phyloP scores from a whole-genome alignment of 2,329 filamentous ascomycete genomes.

The Arthroderma sp. region DNA sequence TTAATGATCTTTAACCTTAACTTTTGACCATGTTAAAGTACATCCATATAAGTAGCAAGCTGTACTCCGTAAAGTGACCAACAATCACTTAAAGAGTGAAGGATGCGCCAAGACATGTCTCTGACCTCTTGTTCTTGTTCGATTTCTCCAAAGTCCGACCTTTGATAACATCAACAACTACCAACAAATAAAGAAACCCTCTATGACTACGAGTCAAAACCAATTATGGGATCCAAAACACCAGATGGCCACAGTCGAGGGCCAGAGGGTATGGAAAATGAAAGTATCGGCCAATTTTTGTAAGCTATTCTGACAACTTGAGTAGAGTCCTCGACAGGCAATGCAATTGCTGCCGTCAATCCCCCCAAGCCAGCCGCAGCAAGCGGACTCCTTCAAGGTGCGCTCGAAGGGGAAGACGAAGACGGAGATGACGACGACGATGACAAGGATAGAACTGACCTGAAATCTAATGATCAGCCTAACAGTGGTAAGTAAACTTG shows the following conservation, averaged over 20 bases:
- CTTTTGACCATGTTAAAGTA: too few species aligned
- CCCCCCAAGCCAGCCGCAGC: slow-evolving; percentile 3
- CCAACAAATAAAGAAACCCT: not conserved
- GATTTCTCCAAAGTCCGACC: not conserved
- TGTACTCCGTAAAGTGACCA: too few species aligned
- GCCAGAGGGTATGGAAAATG: slow-evolving; percentile 10
- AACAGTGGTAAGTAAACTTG: slow-evolving; percentile 6
- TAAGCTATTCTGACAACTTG: not conserved
- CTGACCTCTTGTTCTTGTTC: not conserved
- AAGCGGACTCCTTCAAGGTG: slow-evolving; percentile 9
- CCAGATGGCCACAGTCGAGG: slow-evolving; percentile 7
- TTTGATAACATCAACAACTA: not conserved
- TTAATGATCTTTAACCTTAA: too few species aligned
- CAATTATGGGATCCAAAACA: slow-evolving; percentile 12
- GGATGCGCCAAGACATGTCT: not conserved
- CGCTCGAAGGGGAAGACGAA: slow-evolving; percentile 19
- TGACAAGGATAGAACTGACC: slow-evolving; percentile 14
- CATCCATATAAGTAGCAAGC: too few species aligned
- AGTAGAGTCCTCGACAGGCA: not conserved
- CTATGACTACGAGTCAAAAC: not conserved
- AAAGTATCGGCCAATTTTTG: not conserved
- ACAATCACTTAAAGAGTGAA: not conserved
- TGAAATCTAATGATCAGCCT: slow-evolving; percentile 2
- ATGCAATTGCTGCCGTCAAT: slow-evolving; percentile 3
- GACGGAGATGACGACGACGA: slow-evolving; percentile 21